A percentile compares a stretch with the other conserved stretches of the same genome.
phyloP scores from a whole-genome alignment of 768 basidiomycete genomes.

The Pleurotus platypus region DNA sequence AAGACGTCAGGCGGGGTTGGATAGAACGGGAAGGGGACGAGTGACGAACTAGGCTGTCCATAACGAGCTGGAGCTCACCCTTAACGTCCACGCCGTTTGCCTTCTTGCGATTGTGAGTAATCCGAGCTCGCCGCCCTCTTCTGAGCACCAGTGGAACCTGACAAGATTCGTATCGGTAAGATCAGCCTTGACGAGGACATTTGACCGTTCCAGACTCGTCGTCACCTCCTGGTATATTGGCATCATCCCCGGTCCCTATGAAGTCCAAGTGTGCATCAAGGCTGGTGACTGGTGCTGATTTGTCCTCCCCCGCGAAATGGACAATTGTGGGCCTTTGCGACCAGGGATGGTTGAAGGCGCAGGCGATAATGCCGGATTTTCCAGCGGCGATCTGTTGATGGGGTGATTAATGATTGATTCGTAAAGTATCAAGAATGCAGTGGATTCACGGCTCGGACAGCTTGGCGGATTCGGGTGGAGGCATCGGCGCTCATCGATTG shows the following conservation, averaged over 20 bases:
- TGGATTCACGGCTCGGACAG: not conserved
- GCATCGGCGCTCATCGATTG: conserved; percentile 15
- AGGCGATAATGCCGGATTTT: conserved; percentile 10
- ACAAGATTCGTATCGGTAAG: conserved; percentile 35
- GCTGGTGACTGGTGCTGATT: conserved; percentile 12
- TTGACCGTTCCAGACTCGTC: conserved; percentile 40
- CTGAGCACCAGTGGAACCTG: conserved; percentile 47
- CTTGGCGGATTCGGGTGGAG: conserved; percentile 14
- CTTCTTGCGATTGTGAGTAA: conserved; percentile 49
- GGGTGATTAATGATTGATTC: not conserved
- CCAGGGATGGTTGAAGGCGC: conserved; percentile 12
- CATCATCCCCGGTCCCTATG: conserved; percentile 11
- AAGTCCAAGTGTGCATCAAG: conserved; percentile 20
- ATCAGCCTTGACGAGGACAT: conserved; percentile 31
- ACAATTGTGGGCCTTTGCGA: conserved; percentile 14
- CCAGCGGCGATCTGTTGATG: not conserved
- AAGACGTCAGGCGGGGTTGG: too few species aligned
- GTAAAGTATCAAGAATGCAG: too few species aligned
- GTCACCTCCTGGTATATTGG: conserved; percentile 13
- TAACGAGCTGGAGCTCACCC: conserved; percentile 48
- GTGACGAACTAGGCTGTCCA: conserved; percentile 30
- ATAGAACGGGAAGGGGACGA: too few species aligned
- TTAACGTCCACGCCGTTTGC: conserved; percentile 37
- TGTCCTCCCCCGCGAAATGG: conserved; percentile 10
- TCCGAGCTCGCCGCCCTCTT: conserved; percentile 43